Conservation (phyloP, 108 stramenopile genomes). For the Hondaea fermentalgiana region DNA sequence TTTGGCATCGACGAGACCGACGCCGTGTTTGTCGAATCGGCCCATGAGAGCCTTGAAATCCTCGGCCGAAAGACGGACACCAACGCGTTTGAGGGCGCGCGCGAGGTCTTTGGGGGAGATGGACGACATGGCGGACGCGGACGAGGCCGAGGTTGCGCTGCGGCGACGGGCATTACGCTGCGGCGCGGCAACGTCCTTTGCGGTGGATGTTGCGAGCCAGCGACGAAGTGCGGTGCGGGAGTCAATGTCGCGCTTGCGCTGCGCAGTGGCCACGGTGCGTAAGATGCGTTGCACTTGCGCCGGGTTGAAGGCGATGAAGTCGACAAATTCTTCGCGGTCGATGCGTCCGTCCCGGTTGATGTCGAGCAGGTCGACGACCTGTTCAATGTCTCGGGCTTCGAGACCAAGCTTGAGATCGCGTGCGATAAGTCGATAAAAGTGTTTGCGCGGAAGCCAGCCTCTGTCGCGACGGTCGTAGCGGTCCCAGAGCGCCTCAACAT, state of each 20-base stretch:
- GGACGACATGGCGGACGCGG: too few species aligned
- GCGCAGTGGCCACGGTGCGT: background rate
- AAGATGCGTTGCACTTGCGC: background rate
- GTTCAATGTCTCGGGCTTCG: background rate
- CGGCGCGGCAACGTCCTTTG: too few species aligned
- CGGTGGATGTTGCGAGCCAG: too few species aligned
- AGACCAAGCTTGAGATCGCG: background rate
- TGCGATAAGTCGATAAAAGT: background rate
- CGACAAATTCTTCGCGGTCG: background rate
- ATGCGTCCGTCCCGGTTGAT: background rate
- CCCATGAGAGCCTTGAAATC: background rate
- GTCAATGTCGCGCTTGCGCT: too few species aligned
- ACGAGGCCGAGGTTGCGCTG: too few species aligned
- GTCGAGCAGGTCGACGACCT: background rate
- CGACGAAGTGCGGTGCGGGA: too few species aligned
- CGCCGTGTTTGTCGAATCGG: background rate
- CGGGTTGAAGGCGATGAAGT: background rate
- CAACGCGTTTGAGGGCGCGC: background rate
- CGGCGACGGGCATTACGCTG: too few species aligned
- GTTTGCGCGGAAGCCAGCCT: background rate
- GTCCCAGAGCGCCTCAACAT: background rate
- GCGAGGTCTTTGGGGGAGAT: background rate
- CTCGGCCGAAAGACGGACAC: background rate
- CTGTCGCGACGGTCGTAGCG: background rate
- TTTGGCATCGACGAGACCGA: background rate